These are phyloP conservation scores for Penicillium roqueforti DNA, from an alignment of 495 filamentous ascomycete species.

Conservation along the genomic window DNA sequence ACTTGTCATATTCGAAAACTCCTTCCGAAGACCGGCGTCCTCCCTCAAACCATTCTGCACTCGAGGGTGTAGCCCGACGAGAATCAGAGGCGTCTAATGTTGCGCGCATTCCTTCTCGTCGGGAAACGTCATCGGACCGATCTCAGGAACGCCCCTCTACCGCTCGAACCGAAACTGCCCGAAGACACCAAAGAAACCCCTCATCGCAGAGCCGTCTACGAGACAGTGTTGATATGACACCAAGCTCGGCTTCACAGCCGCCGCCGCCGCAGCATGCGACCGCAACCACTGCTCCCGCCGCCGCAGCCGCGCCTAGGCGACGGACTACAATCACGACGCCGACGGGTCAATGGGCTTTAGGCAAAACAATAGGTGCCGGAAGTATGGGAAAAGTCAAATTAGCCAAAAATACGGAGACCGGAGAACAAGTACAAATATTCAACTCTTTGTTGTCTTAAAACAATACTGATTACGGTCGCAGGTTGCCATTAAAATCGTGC, in stretches of 20 bases:
- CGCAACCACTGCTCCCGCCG: constrained; percentile 27
- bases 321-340: constrained; percentile 79
- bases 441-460: neutral
- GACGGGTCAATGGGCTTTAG: constrained; percentile 85
- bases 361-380: constrained; percentile 95
- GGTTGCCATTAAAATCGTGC: constrained; percentile 98
- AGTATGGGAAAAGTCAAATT: constrained; percentile 97
- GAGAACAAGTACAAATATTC: constrained; percentile 63
- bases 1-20: constrained; percentile 46
- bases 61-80: constrained; percentile 51
- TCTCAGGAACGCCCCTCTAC: constrained; percentile 45
- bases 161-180: constrained; percentile 49
- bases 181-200: constrained; percentile 41
- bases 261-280: constrained; percentile 42
- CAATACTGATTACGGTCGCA: constrained; percentile 33
- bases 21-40: constrained; percentile 49
- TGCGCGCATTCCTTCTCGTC: constrained; percentile 46
- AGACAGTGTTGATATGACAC: constrained; percentile 54
- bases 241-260: constrained; percentile 35
- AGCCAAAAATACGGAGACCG: constrained; percentile 73
- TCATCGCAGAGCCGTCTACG: constrained; percentile 44
- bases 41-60: constrained; percentile 47
- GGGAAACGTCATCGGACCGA: constrained; percentile 52
- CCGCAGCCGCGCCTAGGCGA: constrained; percentile 55
- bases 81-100: constrained; percentile 56